Percentiles rank a stretch among this genome's conserved stretches.
phyloP scores from a whole-genome alignment of 176 grass and related monocot species.

The Zoysia japonica region DNA sequence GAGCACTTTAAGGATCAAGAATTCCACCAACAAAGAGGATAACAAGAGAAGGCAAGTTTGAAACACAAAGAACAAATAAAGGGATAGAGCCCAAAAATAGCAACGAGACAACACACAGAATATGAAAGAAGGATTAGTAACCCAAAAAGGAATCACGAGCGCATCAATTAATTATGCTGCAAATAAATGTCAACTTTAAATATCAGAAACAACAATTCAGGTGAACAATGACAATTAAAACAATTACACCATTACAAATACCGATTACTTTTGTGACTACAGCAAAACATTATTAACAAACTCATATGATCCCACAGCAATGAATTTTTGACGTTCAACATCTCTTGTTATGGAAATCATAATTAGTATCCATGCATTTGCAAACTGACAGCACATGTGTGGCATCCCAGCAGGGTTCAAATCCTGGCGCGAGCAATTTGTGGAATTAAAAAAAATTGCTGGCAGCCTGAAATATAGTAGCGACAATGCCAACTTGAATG shows the following conservation, averaged over 20 bases:
- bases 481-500: too few species aligned
- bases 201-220: slow-evolving; percentile 29
- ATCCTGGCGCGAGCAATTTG: too few species aligned
- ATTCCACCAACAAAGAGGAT: not conserved
- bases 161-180: slow-evolving; percentile 7
- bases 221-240: not conserved
- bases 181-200: not conserved
- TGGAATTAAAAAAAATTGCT: too few species aligned
- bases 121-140: slow-evolving; percentile 1
- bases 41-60: slow-evolving; percentile 27
- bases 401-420: too few species aligned
- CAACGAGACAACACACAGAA: too few species aligned
- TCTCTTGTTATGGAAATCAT: slow-evolving; percentile 13
- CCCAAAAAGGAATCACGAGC: slow-evolving; percentile 25
- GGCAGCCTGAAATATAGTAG: too few species aligned
- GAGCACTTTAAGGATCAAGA: not conserved
- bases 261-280: not conserved
- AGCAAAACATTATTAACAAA: slow-evolving; percentile 14
- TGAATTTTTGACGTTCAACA: not conserved
- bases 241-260: not conserved
- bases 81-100: not conserved
- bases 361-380: slow-evolving; percentile 10
- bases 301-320: slow-evolving; percentile 5
- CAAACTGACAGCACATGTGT: too few species aligned
- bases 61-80: slow-evolving; percentile 31